Evolutionary conservation across 805 yeast genomes (phyloP), one percentile per base, ranked within the genome.

Genomic region (Metschnikowia kofuensis): DNA sequence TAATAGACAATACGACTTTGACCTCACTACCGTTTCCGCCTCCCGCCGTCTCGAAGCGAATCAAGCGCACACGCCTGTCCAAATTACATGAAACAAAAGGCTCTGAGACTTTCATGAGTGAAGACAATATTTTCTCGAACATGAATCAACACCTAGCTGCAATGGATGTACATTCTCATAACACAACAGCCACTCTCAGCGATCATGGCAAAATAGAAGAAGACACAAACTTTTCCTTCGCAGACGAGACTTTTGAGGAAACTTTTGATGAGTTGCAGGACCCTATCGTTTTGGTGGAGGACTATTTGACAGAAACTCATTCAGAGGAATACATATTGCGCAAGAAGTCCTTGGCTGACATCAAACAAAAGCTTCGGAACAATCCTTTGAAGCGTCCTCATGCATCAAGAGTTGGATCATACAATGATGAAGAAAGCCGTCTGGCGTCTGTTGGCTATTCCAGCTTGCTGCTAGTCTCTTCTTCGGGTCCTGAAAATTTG

Each of bases 1-100:
- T 78, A 21, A 65, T 78, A 8, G 82, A 78, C 51, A 76, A 68
- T 48, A 70, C 75, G 6, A 70, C 70, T 7, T 61, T 78, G 36
- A 78, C 83, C 1, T 77, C 82, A 1, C 65, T 78, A 38, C 83
- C 83, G 9, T 62, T 78, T 15, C 77, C 82, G 1, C 83, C 80
- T 29, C 83, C 83, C 0, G 64, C 67, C 16, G 47, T 57, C 15
- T 51, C 60, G 13, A 55, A 48, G 47, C 35, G 50, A 38, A 15
- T 47, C 6, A 44, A 47, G 35, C 44, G 52, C 15, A 38, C 49
- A 11, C 35, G 45, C n/a, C 51, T 47, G 53, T 30, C 35, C 11
- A 12, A 40, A 14, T 47, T 50, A 2, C 15, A 34, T 10, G 30
- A 31, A 6, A 16, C 36, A 4, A 40, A 39, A 1, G 29, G 15